Conservation (phyloP, 257 asterid species). For the Solanum medicagineum region DNA sequence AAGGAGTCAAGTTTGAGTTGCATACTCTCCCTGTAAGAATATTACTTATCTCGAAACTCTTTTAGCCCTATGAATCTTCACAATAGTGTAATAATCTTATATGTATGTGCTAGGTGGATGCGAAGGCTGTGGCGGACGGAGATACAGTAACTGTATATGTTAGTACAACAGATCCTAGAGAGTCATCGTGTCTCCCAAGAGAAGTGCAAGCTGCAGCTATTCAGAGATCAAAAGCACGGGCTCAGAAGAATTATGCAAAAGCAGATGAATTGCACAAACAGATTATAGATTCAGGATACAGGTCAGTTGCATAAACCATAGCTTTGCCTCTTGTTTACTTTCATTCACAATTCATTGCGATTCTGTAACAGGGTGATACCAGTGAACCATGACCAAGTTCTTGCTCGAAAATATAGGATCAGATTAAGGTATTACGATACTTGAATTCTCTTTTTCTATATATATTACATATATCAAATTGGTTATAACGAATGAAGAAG, state of each 20-base stretch:
- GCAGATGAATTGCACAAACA: slow-evolving; percentile 70
- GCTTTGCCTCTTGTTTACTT: neutral
- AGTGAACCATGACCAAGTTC: slow-evolving; percentile 54
- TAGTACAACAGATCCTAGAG: slow-evolving; percentile 43
- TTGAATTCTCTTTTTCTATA: neutral
- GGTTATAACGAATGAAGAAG: neutral
- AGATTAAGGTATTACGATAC: slow-evolving; percentile 51
- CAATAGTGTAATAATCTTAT: neutral
- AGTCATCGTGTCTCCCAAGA: slow-evolving; percentile 52
- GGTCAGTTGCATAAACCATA: slow-evolving; percentile 18
- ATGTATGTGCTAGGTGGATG: slow-evolving; percentile 42
- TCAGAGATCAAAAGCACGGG: slow-evolving; percentile 59
- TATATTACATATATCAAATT: neutral
- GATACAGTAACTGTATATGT: slow-evolving; percentile 80
- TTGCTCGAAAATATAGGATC: slow-evolving; percentile 78
- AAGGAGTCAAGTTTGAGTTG: slow-evolving; percentile 69
- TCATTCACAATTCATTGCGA: neutral
- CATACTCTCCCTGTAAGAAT: slow-evolving; percentile 74
- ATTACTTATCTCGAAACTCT: neutral
- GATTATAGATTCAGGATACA: slow-evolving; percentile 67
- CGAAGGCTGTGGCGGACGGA: slow-evolving; percentile 95
- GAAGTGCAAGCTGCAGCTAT: slow-evolving; percentile 51
- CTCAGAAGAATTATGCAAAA: slow-evolving; percentile 37
- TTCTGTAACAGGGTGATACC: slow-evolving; percentile 40
- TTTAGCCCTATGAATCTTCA: neutral